These are phyloP conservation scores for Camptophora hylomeconis DNA, from an alignment of 2,329 filamentous ascomycete species.

Conservation along the genomic window DNA sequence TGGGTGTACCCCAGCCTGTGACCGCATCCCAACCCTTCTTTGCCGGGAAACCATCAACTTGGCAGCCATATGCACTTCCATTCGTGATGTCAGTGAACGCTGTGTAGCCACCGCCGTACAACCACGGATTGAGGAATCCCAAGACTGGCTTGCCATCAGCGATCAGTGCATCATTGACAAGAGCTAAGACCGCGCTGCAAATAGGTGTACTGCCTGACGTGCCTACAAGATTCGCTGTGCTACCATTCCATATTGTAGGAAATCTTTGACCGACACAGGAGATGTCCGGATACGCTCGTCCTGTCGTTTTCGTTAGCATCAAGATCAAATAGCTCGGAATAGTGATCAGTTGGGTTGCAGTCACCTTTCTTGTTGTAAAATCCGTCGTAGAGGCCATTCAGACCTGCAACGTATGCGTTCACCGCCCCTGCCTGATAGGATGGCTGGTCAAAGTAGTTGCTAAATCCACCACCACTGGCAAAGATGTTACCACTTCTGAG, in stretches of 20 bases:
- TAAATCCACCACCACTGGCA: slow-evolving; percentile 33
- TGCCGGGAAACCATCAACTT: slow-evolving; percentile 21
- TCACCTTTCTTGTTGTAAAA: slow-evolving; percentile 42
- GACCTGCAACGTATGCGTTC: slow-evolving; percentile 26
- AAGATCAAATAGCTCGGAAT: slow-evolving; percentile 25
- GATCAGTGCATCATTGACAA: slow-evolving; percentile 16
- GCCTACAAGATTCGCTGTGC: slow-evolving; percentile 29
- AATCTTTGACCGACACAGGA: slow-evolving; percentile 41
- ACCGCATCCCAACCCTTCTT: slow-evolving; percentile 24
- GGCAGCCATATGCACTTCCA: slow-evolving; percentile 22
- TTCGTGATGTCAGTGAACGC: slow-evolving; percentile 21
- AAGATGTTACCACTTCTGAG: slow-evolving; percentile 21
- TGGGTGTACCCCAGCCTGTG: slow-evolving; percentile 22
- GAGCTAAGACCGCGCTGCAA: slow-evolving; percentile 11
- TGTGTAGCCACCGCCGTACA: slow-evolving; percentile 15
- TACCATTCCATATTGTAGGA: slow-evolving; percentile 28
- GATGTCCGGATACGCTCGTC: slow-evolving; percentile 50
- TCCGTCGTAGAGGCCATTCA: slow-evolving; percentile 39
- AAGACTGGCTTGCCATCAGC: slow-evolving; percentile 11
- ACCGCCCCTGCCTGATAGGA: slow-evolving; percentile 35
- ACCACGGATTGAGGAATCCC: slow-evolving; percentile 16
- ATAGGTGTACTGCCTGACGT: slow-evolving; percentile 24
- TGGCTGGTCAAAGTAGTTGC: slow-evolving; percentile 35
- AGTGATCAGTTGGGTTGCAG: slow-evolving; percentile 26
- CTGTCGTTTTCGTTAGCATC: no score